phyloP scores from a whole-genome alignment of 2,329 filamentous ascomycete genomes.

The Diaporthe sp. region DNA sequence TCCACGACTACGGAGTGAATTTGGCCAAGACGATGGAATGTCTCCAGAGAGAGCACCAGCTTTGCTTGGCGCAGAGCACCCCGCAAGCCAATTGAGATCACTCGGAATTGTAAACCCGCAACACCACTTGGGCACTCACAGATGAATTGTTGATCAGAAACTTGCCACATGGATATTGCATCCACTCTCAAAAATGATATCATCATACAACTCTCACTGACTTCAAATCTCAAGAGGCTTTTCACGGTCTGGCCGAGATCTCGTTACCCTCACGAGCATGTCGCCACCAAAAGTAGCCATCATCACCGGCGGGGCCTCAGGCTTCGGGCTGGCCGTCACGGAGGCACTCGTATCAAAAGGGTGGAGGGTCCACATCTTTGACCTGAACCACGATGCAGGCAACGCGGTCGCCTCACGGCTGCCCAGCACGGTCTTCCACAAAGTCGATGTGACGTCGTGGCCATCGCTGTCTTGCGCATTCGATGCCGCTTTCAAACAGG shows the following conservation, averaged over 20 bases:
- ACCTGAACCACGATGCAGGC: neutral
- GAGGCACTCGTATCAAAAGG: neutral
- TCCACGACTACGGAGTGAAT: no score
- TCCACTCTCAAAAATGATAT: no score
- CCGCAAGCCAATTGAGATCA: neutral
- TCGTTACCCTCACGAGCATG: neutral
- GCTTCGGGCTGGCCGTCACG: neutral
- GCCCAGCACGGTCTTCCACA: neutral
- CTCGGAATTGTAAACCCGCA: neutral
- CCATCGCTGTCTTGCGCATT: neutral
- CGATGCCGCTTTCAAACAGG: neutral
- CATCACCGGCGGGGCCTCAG: constrained; percentile 7
- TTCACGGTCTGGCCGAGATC: no score
- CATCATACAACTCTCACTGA: neutral
- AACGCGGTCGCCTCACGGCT: neutral
- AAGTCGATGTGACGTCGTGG: neutral
- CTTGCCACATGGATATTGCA: neutral
- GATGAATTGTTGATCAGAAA: neutral
- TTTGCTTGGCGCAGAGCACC: neutral
- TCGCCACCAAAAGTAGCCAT: neutral
- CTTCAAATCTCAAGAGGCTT: neutral
- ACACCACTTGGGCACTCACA: neutral
- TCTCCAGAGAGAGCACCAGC: neutral
- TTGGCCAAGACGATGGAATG: neutral
- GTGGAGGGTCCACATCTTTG: neutral